Evolutionary conservation across 2,329 filamentous ascomycete genomes (phyloP).

Genomic region (Cladosporium velox): DNA sequence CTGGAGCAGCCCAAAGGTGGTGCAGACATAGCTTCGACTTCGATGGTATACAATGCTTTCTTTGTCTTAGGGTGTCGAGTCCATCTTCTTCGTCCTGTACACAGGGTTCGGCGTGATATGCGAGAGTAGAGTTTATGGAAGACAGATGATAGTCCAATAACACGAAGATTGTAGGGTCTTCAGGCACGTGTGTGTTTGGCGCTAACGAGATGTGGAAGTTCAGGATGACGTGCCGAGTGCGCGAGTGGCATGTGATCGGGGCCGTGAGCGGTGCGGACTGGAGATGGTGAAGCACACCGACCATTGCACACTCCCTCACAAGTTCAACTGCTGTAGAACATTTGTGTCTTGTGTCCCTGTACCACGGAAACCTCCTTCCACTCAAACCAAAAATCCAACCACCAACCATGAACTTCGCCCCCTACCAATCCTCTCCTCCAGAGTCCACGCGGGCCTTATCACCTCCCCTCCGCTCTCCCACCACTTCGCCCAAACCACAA

Average conservation of each 20-base stretch:
- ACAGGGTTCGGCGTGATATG: not conserved
- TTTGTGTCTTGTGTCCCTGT: not conserved
- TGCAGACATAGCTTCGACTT: not conserved
- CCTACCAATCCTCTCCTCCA: conserved; percentile 90
- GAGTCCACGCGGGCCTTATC: conserved; percentile 81
- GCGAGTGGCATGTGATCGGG: conserved; percentile 6
- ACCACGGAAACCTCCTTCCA: not conserved
- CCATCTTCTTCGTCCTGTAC: not conserved
- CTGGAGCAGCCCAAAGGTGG: not conserved
- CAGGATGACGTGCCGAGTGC: conserved; percentile 4
- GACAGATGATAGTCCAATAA: not conserved
- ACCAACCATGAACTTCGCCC: conserved; percentile 73
- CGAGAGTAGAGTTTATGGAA: not conserved
- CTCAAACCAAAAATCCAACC: not conserved
- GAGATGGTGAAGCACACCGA: not conserved
- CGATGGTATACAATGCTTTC: not conserved
- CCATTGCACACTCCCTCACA: not conserved
- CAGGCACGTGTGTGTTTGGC: conserved; percentile 10
- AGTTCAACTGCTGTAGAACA: not conserved
- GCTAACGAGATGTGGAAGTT: not conserved
- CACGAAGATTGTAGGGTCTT: not conserved
- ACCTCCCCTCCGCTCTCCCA: conserved; percentile 60
- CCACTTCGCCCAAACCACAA: conserved; percentile 48
- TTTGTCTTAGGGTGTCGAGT: not conserved
- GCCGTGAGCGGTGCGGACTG: not conserved